Conservation (phyloP, 495 filamentous ascomycete genomes). For the Friedmanniomyces simplex region DNA sequence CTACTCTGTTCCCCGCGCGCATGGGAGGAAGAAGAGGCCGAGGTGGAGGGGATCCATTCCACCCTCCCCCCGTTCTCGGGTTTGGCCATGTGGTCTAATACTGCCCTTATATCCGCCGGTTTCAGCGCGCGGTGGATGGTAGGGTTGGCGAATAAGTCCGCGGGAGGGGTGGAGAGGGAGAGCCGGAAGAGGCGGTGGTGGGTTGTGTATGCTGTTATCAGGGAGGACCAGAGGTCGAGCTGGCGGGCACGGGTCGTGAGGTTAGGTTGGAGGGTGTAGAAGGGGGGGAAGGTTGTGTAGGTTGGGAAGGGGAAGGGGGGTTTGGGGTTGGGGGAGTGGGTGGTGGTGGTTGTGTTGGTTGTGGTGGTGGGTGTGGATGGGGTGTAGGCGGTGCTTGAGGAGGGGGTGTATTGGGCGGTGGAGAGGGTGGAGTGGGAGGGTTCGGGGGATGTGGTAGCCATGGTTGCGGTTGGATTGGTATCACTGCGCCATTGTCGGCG, state of each 20-base stretch:
- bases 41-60: constrained; percentile 48
- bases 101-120: constrained; percentile 50
- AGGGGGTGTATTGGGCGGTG: background rate
- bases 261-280: constrained; percentile 75
- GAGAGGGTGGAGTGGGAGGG: background rate
- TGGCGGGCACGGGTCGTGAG: constrained; percentile 63
- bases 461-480: background rate
- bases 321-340: background rate
- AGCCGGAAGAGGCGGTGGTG: constrained; percentile 64
- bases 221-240: constrained; percentile 70
- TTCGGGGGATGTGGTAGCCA: background rate
- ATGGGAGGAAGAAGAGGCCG: no score
- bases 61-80: constrained; percentile 53
- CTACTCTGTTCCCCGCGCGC: constrained; percentile 16
- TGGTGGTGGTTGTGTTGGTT: background rate
- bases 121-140: constrained; percentile 45
- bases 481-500: no score
- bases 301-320: constrained; percentile 25
- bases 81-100: constrained; percentile 63
- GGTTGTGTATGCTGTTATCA: constrained; percentile 76
- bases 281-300: constrained; percentile 56
- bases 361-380: constrained; percentile 2
- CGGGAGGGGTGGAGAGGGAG: constrained; percentile 35
- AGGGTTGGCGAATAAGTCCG: constrained; percentile 51
- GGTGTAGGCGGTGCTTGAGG: background rate